Evolutionary conservation across 2,329 filamentous ascomycete genomes (phyloP), one percentile per base, ranked within the genome.

Genomic region (Pestalotiopsis sp.): DNA sequence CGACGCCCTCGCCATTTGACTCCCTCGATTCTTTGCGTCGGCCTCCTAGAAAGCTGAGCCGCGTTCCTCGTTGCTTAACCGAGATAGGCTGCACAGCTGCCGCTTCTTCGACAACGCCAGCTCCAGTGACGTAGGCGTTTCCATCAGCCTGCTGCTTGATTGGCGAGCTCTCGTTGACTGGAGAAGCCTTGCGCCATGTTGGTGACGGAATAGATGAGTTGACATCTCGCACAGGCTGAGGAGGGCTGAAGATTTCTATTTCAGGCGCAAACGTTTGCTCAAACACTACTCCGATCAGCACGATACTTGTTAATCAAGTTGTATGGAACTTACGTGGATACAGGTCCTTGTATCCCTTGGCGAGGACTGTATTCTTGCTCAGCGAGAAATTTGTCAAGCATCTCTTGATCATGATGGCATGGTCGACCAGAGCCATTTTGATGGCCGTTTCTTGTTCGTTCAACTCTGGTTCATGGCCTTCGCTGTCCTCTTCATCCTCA

Each of bases 331-430:
- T 86, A 93, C 92, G 86, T 79, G 84, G 84, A 70, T 87, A 84
- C 45, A 94, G 83, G 77, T 92, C 89, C 75, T 88, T 86, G 39
- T 88, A 83, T 59, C 82, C 83, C 70, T 80, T 83, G 74, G 80
- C 84, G 78, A 88, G 89, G 80, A 82, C 86, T 79, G 84, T 89
- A 79, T 87, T 89, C 52, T 80, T 87, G 82, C 86, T 90, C 79
- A 87, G 89, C 69, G 87, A 86, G 79, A 93, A 93, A 73, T 90
- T 85, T 4, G 85, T 85, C 71, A 98, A 81, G 75, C 93, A 95
- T 72, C 93, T 90, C 82, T 95, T 94, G 74, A 98, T 90, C 79
- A 93, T 91, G 69, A 97, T 87, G 2, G 94, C 93, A 79, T 98
- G 95, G 75, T 98, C 96, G 57, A 97, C 87, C 38, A 98, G 86